A percentile compares a stretch with the other conserved stretches of the same genome.
These are phyloP conservation scores for Cercospora canescens DNA, from an alignment of 2,329 filamentous ascomycete genomes.

Conservation along the genomic window DNA sequence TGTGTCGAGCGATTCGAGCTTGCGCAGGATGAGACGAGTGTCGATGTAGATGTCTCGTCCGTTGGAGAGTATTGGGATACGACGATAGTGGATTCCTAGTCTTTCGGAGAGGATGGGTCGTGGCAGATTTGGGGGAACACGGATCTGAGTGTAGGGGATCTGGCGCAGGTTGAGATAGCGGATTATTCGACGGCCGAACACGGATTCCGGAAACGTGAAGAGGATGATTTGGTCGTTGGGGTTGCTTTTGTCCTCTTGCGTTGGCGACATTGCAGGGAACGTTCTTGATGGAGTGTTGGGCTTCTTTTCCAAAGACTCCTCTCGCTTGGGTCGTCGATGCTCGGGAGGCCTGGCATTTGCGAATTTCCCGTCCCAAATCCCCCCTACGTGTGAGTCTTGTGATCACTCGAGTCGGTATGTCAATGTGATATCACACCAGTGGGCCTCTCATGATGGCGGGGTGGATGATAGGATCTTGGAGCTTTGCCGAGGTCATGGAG, in stretches of 20 bases:
- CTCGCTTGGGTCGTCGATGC: too few relatives aligned
- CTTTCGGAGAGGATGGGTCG: conserved; percentile 17
- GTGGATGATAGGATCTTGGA: neutral
- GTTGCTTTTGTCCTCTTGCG: neutral
- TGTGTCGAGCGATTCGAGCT: conserved; percentile 19
- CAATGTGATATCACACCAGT: neutral
- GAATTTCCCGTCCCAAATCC: neutral
- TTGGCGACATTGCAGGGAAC: neutral
- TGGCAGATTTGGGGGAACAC: conserved; percentile 23
- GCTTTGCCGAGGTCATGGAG: neutral
- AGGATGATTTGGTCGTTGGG: conserved; percentile 16
- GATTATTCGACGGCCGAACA: conserved; percentile 18
- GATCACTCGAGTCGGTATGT: neutral
- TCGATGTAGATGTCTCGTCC: conserved; percentile 29
- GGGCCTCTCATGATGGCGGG: neutral
- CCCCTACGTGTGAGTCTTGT: neutral
- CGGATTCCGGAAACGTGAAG: conserved; percentile 25
- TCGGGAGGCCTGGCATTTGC: neutral
- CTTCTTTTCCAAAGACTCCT: too few relatives aligned
- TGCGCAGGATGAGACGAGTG: conserved; percentile 21
- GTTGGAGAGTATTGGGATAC: conserved; percentile 27
- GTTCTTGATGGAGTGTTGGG: neutral
- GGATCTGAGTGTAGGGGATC: conserved; percentile 21
- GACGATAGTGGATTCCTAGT: conserved; percentile 26
- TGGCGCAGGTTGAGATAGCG: conserved; percentile 22